These are phyloP conservation scores for Roridomyces roridus DNA, from an alignment of 768 basidiomycete genomes.

Conservation along the genomic window DNA sequence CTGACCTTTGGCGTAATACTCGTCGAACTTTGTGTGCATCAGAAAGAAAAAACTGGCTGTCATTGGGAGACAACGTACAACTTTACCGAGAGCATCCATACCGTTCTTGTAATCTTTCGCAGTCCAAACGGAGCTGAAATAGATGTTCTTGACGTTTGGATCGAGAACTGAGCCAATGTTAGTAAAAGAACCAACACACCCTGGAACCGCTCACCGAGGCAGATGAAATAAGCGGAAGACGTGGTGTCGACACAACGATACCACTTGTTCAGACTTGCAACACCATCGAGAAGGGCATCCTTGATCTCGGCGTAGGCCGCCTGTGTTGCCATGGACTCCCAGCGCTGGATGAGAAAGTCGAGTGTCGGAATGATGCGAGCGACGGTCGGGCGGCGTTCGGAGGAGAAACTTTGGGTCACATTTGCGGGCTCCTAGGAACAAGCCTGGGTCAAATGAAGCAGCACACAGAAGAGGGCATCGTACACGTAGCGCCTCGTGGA, in stretches of 20 bases:
- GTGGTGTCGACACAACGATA: no score
- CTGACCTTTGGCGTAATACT: no score
- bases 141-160: neutral
- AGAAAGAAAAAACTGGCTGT: no score
- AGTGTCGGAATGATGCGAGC: conserved; percentile 1
- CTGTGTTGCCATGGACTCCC: neutral
- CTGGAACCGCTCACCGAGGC: neutral
- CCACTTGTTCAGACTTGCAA: no score
- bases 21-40: neutral
- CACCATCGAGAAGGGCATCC: no score
- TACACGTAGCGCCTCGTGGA: conserved; percentile 32
- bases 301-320: neutral
- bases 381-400: neutral
- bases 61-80: no score
- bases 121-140: neutral
- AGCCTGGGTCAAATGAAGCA: neutral
- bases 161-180: neutral
- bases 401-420: neutral
- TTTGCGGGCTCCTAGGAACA: neutral
- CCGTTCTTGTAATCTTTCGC: conserved; percentile 5
- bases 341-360: neutral
- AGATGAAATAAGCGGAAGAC: neutral
- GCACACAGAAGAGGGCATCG: conserved; percentile 1
- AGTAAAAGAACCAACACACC: neutral
- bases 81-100: conserved; percentile 16